These are phyloP conservation scores for Allantophomopsis cytisporea DNA, from an alignment of 2,329 filamentous ascomycete species.

Conservation along the genomic window DNA sequence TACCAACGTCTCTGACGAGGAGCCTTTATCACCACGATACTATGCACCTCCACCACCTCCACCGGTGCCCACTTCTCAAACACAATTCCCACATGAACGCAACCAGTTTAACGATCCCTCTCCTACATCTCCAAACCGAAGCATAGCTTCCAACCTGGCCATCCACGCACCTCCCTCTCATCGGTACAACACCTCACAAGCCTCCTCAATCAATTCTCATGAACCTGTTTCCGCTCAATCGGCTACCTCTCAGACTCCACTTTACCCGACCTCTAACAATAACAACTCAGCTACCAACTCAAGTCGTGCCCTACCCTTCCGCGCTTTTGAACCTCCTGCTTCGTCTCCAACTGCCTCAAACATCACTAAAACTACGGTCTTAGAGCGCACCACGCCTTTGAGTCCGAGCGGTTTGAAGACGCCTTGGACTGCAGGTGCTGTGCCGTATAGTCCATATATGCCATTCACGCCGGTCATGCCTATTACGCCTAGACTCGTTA, in stretches of 20 bases:
- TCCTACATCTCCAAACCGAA: constrained; percentile 10
- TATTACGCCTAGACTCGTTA: constrained; percentile 63
- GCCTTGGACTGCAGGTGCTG: constrained; percentile 45
- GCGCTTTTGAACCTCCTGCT: constrained; percentile 44
- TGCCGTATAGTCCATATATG: constrained; percentile 69
- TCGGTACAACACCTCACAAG: constrained; percentile 9
- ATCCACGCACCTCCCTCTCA: constrained; percentile 4
- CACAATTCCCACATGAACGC: constrained; percentile 17
- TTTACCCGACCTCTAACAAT: constrained; percentile 4
- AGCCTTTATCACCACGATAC: constrained; percentile 39
- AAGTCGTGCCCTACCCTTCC: constrained; percentile 36
- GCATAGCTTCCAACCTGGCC: constrained; percentile 13
- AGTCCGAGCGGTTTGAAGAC: constrained; percentile 46
- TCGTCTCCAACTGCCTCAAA: constrained; percentile 28
- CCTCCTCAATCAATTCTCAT: not conserved
- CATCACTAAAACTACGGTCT: constrained; percentile 49
- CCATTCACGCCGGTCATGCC: constrained; percentile 65
- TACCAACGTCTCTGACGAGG: constrained; percentile 39
- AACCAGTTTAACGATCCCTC: constrained; percentile 4
- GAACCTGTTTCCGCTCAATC: constrained; percentile 1
- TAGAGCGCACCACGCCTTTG: constrained; percentile 38
- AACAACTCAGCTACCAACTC: constrained; percentile 7
- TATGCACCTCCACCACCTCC: constrained; percentile 44
- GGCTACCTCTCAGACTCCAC: constrained; percentile 3
- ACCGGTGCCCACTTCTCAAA: constrained; percentile 35